These are phyloP conservation scores for Coemansia sp. DNA, from an alignment of 192 early-diverging fungal genomes.

Conservation along the genomic window DNA sequence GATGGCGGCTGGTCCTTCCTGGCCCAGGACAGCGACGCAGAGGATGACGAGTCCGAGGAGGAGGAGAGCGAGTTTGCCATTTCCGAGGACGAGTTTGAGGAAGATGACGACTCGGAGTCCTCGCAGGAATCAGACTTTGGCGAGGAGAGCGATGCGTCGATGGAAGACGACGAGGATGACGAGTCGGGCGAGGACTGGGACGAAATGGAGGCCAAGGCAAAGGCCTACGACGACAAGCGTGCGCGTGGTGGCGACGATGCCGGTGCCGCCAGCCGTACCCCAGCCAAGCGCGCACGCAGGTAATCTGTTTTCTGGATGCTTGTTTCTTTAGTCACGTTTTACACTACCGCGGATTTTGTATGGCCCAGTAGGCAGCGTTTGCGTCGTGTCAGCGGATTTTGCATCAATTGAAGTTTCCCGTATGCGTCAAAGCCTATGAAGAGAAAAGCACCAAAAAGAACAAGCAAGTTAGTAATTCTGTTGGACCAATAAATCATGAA, in stretches of 20 bases:
- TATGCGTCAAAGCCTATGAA: no score
- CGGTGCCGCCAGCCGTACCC: slow-evolving; percentile 3
- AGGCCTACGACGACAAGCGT: slow-evolving; percentile 55
- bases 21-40: slow-evolving; percentile 63
- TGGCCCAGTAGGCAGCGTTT: no score
- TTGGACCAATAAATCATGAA: no score
- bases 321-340: no score
- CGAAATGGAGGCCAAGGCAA: slow-evolving; percentile 75
- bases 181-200: slow-evolving; percentile 82
- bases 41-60: slow-evolving; percentile 58
- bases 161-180: slow-evolving; percentile 55
- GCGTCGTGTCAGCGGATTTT: no score
- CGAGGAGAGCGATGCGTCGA: slow-evolving; percentile 40
- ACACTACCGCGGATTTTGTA: no score
- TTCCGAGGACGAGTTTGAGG: slow-evolving; percentile 59
- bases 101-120: slow-evolving; percentile 50
- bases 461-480: no score
- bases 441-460: no score
- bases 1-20: slow-evolving; percentile 95
- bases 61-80: slow-evolving; percentile 66
- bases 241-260: slow-evolving; percentile 7
- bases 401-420: no score
- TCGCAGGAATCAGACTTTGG: slow-evolving; percentile 59
- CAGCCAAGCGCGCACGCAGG: slow-evolving; percentile 47
- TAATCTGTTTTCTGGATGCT: slow-evolving; percentile 8